phyloP scores from a whole-genome alignment of 2,329 filamentous ascomycete genomes.

The Colletotrichum godetiae region DNA sequence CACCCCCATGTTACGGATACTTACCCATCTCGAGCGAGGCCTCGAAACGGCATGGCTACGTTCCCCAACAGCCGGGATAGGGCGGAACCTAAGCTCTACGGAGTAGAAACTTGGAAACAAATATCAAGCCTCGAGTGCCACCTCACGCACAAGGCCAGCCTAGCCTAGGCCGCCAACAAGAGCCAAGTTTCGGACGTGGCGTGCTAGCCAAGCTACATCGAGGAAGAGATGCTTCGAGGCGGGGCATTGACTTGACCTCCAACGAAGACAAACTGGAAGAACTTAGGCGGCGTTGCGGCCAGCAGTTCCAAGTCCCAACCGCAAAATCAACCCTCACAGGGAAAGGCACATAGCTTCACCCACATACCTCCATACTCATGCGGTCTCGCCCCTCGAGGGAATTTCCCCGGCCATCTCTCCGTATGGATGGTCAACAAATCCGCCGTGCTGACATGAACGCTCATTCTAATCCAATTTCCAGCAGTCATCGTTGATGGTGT shows the following conservation, averaged over 20 bases:
- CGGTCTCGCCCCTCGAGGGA: slow-evolving; percentile 4
- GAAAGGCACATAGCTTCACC: background rate
- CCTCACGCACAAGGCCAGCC: slow-evolving; percentile 5
- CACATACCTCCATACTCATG: background rate
- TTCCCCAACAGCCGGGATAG: slow-evolving; percentile 2
- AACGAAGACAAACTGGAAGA: background rate
- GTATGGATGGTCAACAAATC: background rate
- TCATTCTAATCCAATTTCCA: background rate
- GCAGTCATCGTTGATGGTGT: background rate
- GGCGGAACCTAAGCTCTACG: background rate
- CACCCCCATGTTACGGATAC: background rate
- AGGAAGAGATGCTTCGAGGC: background rate
- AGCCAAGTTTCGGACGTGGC: slow-evolving; percentile 23
- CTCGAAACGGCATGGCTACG: background rate
- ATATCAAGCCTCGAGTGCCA: background rate
- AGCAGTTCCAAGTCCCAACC: background rate
- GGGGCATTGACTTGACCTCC: slow-evolving; percentile 4
- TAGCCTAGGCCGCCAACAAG: slow-evolving; percentile 12
- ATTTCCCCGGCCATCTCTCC: background rate
- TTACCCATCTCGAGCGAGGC: background rate
- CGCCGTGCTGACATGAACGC: background rate
- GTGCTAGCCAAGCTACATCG: slow-evolving; percentile 12
- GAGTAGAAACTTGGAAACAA: slow-evolving; percentile 6
- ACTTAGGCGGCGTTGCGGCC: slow-evolving; percentile 18
- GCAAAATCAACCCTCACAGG: background rate